phyloP scores from a whole-genome alignment of 371 early-diverging fungal species.

The Mucor racemosus region DNA sequence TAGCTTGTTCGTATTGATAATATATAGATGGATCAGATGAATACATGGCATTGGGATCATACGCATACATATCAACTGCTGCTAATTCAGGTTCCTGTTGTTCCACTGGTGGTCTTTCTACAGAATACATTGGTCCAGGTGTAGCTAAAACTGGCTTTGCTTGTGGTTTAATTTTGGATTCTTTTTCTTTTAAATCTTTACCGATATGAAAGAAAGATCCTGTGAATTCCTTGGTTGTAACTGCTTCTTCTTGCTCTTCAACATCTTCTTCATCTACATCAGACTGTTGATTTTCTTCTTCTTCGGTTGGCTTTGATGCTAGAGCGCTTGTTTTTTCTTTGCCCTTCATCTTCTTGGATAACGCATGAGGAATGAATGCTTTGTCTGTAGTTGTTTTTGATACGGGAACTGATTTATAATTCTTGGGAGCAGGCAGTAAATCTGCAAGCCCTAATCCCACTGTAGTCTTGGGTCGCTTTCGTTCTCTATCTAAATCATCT shows the following conservation, averaged over 20 bases:
- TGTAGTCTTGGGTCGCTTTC: slow-evolving; percentile 30
- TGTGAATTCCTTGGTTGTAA: slow-evolving; percentile 17
- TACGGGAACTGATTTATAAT: slow-evolving; percentile 14
- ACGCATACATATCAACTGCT: slow-evolving; percentile 39
- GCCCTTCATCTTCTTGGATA: slow-evolving; percentile 20
- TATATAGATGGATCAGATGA: slow-evolving; percentile 53
- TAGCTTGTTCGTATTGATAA: slow-evolving; percentile 44
- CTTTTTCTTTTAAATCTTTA: slow-evolving; percentile 27
- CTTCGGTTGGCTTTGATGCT: slow-evolving; percentile 8
- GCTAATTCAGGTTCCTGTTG: slow-evolving; percentile 25
- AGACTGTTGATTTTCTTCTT: slow-evolving; percentile 18
- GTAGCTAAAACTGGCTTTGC: slow-evolving; percentile 18
- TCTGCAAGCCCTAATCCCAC: slow-evolving; percentile 32
- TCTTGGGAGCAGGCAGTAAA: slow-evolving; percentile 42
- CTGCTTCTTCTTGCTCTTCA: slow-evolving; percentile 27
- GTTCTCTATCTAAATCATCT: slow-evolving; percentile 19
- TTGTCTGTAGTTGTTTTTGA: slow-evolving; percentile 15
- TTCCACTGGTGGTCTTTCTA: slow-evolving; percentile 12
- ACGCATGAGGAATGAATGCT: slow-evolving; percentile 19
- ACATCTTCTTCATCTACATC: slow-evolving; percentile 27
- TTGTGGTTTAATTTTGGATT: slow-evolving; percentile 15
- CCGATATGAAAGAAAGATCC: slow-evolving; percentile 45
- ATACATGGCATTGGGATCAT: slow-evolving; percentile 57
- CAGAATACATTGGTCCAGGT: slow-evolving; percentile 11
- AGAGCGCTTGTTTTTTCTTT: slow-evolving; percentile 14